Evolutionary conservation across 2,329 filamentous ascomycete genomes (phyloP), one percentile per base, ranked within the genome.

Genomic region (Hyphodiscus sp.): DNA sequence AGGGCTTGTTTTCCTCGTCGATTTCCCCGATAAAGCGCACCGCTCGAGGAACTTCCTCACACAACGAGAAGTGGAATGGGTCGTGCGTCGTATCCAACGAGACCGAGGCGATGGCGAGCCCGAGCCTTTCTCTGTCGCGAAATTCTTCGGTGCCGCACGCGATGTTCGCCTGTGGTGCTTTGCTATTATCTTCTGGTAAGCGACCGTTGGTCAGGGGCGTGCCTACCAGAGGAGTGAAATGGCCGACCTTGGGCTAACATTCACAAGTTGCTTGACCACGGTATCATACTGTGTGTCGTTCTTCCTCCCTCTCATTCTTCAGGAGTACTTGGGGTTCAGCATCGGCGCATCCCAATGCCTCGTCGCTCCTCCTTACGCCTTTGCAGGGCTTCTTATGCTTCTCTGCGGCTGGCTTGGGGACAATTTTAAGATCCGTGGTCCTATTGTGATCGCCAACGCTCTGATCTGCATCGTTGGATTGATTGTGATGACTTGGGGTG

Each of bases 231-330:
- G n/a, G n/a, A n/a, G n/a, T n/a, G n/a, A n/a, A n/a, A n/a, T n/a
- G n/a, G n/a, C n/a, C n/a, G n/a, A n/a, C n/a, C n/a, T n/a, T n/a
- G n/a, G n/a, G n/a, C n/a, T n/a, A n/a, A n/a, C n/a, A n/a, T n/a
- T n/a, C n/a, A n/a, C n/a, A n/a, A n/a, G n/a, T n/a, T n/a, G n/a
- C n/a, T n/a, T n/a, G n/a, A n/a, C n/a, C 0, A 87, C 86, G 10
- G 79, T 88, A 48, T 79, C 79, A 1, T 94, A 94, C 67, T 82
- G 87, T 0, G 78, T 94, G 7, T 85, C 87, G 1, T 92, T 87
- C 69, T 92, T 91, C 65, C 71, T 91, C 3, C 88, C 89, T 7
- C 81, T 91, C 63, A 88, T 94, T 61, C 80, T 95, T 5, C n/a
- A 47, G 18, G 64, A 70, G 20, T 76, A 77, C n/a, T 77, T 83